A percentile compares a stretch with the other conserved stretches of the same genome.
Conservation (phyloP, 495 filamentous ascomycete genomes). For the Podospora pseudopauciseta region DNA sequence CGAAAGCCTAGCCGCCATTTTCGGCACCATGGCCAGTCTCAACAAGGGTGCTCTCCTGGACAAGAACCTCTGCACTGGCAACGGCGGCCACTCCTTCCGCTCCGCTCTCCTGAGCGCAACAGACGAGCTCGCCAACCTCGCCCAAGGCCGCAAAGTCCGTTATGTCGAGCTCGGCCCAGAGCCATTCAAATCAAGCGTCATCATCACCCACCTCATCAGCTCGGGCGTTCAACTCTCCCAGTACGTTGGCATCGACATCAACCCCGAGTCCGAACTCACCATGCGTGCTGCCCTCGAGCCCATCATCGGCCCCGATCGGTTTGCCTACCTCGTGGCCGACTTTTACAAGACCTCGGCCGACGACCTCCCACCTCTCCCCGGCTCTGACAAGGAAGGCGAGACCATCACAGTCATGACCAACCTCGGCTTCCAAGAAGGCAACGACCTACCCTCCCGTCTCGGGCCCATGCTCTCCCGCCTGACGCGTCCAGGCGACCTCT, state of each 20-base stretch:
- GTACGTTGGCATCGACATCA: slow-evolving; percentile 3
- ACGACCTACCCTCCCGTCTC: neutral
- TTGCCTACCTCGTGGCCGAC: neutral
- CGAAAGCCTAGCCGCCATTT: neutral
- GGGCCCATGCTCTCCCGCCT: neutral
- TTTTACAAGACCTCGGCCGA: slow-evolving; percentile 1
- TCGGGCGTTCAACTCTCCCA: neutral
- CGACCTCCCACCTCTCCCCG: neutral
- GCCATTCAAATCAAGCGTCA: neutral
- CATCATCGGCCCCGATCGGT: neutral
- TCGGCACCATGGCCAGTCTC: slow-evolving; percentile 2
- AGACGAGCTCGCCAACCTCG: neutral
- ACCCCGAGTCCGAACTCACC: slow-evolving; percentile 3
- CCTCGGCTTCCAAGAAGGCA: neutral
- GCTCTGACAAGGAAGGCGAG: neutral
- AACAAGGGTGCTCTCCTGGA: neutral
- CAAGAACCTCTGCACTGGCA: neutral
- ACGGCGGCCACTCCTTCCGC: slow-evolving; percentile 1
- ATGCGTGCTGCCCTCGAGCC: neutral
- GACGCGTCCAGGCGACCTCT: neutral
- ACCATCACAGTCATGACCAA: neutral
- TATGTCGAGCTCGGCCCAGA: slow-evolving; percentile 1
- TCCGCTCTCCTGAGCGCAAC: neutral
- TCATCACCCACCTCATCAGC: neutral
- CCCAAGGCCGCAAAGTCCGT: neutral